Conservation (phyloP, 495 filamentous ascomycete species). For the Thermochaetoides thermophila region DNA sequence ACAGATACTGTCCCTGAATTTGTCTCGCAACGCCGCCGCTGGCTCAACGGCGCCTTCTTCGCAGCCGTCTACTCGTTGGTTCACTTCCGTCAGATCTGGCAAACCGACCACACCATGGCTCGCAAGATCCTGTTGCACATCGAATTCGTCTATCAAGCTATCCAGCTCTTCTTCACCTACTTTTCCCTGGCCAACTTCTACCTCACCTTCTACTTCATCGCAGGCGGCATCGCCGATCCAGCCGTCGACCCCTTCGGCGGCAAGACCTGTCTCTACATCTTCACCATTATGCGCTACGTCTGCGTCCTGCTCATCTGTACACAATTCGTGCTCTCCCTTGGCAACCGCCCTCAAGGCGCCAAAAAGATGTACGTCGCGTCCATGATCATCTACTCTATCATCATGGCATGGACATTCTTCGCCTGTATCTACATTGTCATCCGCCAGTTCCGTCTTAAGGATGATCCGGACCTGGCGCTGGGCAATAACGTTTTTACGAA, state of each 20-base stretch:
- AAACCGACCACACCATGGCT: conserved; percentile 75
- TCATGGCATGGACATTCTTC: conserved; percentile 95
- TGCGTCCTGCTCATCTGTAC: conserved; percentile 78
- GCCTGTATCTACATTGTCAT: conserved; percentile 75
- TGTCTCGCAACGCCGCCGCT: conserved; percentile 85
- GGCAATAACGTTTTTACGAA: conserved; percentile 88
- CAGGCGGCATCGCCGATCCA: conserved; percentile 75
- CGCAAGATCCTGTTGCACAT: conserved; percentile 88
- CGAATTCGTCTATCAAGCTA: conserved; percentile 90
- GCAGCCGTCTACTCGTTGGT: conserved; percentile 95
- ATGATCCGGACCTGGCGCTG: conserved; percentile 36
- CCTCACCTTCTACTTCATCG: conserved; percentile 96
- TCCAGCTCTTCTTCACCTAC: conserved; percentile 86
- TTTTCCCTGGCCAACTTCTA: conserved; percentile 99
- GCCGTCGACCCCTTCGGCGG: conserved; percentile 81
- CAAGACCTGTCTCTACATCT: conserved; percentile 69
- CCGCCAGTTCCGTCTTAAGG: conserved; percentile 44
- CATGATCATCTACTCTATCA: conserved; percentile 76
- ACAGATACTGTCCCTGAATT: conserved; percentile 74
- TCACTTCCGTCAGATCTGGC: conserved; percentile 87
- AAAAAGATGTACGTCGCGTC: conserved; percentile 78
- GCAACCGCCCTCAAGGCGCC: conserved; percentile 92
- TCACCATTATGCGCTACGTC: conserved; percentile 69
- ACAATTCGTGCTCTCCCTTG: conserved; percentile 97
- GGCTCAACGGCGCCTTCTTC: conserved; percentile 98